phyloP scores from a whole-genome alignment of 495 filamentous ascomycete genomes.

The Neurospora pannonica region DNA sequence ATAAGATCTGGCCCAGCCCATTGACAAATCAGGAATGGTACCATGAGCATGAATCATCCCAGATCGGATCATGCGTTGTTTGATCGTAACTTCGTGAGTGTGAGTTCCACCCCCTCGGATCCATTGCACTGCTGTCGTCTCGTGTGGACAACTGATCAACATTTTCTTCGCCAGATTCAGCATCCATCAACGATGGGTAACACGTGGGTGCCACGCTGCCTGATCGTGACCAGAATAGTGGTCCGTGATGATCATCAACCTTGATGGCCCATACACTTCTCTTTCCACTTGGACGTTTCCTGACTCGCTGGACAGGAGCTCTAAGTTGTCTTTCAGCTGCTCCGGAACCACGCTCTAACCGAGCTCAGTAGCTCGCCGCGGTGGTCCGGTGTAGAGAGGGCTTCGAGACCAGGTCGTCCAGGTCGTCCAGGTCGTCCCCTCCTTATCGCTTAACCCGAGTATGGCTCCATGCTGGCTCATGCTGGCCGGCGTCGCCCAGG shows the following conservation, averaged over 20 bases:
- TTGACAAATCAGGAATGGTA: neutral
- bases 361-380: neutral
- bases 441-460: neutral
- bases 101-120: neutral
- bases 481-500: neutral
- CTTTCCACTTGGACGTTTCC: neutral
- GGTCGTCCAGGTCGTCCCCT: no score
- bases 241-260: neutral
- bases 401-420: neutral
- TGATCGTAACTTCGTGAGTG: neutral
- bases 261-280: neutral
- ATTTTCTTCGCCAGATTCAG: neutral
- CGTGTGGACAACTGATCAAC: neutral
- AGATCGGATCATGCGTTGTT: neutral
- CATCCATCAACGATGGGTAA: neutral
- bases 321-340: neutral
- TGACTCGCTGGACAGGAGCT: neutral
- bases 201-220: neutral
- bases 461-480: neutral
- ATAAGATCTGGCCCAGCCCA: neutral
- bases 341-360: neutral
- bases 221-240: neutral
- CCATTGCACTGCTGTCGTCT: neutral
- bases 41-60: neutral
- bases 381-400: neutral